phyloP scores from a whole-genome alignment of 768 basidiomycete genomes.

The Tulasnella sp. region DNA sequence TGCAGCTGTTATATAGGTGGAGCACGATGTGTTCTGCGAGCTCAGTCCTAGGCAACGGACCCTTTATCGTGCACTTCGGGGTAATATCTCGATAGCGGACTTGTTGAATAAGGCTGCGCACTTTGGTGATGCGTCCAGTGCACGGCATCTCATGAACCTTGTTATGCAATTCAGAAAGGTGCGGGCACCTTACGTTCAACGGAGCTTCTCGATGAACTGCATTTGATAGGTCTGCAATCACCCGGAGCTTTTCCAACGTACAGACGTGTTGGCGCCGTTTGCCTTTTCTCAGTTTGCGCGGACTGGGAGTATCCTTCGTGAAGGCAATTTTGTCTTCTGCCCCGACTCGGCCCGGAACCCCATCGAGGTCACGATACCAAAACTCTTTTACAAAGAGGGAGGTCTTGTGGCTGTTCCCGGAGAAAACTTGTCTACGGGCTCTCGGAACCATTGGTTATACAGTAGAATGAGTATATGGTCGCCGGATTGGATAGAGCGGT shows the following conservation, averaged over 20 bases:
- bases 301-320: constrained; percentile 69
- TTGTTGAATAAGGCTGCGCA: constrained; percentile 87
- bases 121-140: constrained; percentile 80
- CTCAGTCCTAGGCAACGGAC: constrained; percentile 84
- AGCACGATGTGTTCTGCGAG: constrained; percentile 89
- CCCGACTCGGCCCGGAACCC: constrained; percentile 83
- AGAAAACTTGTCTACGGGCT: constrained; percentile 37
- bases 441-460: constrained; percentile 42
- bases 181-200: constrained; percentile 9
- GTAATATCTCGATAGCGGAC: constrained; percentile 90
- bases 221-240: constrained; percentile 79
- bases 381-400: constrained; percentile 64
- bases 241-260: constrained; percentile 93
- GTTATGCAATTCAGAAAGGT: constrained; percentile 99
- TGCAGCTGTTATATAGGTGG: constrained; percentile 51
- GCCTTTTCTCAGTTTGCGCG: constrained; percentile 75
- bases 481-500: constrained; percentile 62
- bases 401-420: constrained; percentile 55
- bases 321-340: constrained; percentile 70
- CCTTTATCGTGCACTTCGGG: constrained; percentile 78
- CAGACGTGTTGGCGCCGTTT: constrained; percentile 88
- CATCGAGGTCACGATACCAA: constrained; percentile 66
- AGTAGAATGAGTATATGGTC: constrained; percentile 87
- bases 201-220: neutral
- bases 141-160: constrained; percentile 93